These are phyloP conservation scores for Dovyalis caffra DNA, from an alignment of 345 rosid species.

Conservation along the genomic window DNA sequence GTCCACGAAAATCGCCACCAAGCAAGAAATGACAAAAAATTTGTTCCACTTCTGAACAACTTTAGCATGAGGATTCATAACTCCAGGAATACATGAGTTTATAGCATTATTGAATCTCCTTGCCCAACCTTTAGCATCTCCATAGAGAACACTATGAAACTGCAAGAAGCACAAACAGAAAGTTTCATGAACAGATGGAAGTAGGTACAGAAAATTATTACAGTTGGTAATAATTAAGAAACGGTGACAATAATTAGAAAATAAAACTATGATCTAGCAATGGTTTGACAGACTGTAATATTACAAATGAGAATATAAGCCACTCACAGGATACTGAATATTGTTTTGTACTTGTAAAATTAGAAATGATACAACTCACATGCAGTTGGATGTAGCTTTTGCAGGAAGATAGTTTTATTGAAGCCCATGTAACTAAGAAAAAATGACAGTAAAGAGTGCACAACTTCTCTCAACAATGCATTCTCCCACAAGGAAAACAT, in stretches of 20 bases:
- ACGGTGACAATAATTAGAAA: not conserved
- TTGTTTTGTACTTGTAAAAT: not conserved
- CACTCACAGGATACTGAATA: not conserved
- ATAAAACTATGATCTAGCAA: not conserved
- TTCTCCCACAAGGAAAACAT: not conserved
- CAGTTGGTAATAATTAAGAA: not conserved
- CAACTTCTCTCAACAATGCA: not conserved
- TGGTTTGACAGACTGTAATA: not conserved
- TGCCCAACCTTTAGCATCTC: slow-evolving; percentile 88
- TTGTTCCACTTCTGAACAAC: slow-evolving; percentile 66
- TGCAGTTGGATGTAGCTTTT: not conserved
- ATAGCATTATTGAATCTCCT: slow-evolving; percentile 43
- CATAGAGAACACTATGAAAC: slow-evolving; percentile 68
- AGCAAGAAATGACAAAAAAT: slow-evolving; percentile 65
- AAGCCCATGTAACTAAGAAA: not conserved
- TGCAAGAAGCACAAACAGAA: slow-evolving; percentile 22
- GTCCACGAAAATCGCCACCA: slow-evolving; percentile 74
- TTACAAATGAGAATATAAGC: not conserved
- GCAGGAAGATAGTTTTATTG: not conserved
- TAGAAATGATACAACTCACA: not conserved
- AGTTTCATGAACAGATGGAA: slow-evolving; percentile 3
- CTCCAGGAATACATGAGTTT: slow-evolving; percentile 42
- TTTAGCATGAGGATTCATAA: slow-evolving; percentile 81
- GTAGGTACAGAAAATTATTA: not conserved
- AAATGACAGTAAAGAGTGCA: not conserved